Evolutionary conservation across 768 basidiomycete genomes (phyloP).

Genomic region (Suillus occidentalis): DNA sequence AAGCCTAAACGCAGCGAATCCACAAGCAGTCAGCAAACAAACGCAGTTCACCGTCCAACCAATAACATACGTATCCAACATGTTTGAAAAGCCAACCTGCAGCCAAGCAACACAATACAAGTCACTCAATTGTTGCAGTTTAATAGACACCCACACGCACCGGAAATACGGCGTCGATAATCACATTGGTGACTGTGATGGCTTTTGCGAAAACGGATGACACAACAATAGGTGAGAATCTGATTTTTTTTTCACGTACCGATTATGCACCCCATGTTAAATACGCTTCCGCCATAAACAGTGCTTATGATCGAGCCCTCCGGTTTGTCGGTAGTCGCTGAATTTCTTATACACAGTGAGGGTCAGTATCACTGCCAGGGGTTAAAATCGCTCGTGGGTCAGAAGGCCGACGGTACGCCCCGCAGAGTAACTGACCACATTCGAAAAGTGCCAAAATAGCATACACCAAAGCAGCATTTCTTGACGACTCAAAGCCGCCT

Average conservation of each 20-base stretch:
- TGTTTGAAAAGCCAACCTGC: not conserved
- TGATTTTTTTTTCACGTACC: slow-evolving; percentile 3
- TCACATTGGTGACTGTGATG: slow-evolving; percentile 17
- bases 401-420: not conserved
- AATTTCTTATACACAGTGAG: slow-evolving; percentile 5
- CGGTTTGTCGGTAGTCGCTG: not conserved
- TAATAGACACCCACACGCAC: slow-evolving; percentile 3
- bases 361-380: not conserved
- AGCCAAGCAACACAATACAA: not conserved
- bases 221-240: not conserved
- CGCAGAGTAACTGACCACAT: not conserved
- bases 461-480: slow-evolving; percentile 1
- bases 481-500: not conserved
- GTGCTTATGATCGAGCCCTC: slow-evolving; percentile 12
- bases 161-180: slow-evolving; percentile 12
- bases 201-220: slow-evolving; percentile 9
- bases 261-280: slow-evolving; percentile 20
- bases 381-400: no score
- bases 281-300: slow-evolving; percentile 18
- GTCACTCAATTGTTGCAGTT: not conserved
- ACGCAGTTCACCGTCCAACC: not conserved
- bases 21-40: not conserved
- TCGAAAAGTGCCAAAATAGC: not conserved
- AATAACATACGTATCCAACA: not conserved
- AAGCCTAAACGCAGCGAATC: not conserved